phyloP scores from a whole-genome alignment of 495 filamentous ascomycete species.

The Aspergillus haitiensis region DNA sequence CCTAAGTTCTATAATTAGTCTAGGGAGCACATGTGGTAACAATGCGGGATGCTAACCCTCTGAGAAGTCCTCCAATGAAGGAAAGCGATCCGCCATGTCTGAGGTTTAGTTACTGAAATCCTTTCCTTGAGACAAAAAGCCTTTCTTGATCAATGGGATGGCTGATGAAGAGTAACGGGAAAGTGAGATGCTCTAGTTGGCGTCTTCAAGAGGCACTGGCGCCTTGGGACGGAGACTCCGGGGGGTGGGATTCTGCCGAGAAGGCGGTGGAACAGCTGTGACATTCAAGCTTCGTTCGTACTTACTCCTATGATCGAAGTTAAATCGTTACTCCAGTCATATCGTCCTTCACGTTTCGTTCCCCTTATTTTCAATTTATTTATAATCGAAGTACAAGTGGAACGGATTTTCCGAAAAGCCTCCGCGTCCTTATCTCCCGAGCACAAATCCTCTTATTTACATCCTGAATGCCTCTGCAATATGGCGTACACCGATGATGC shows the following conservation, averaged over 20 bases:
- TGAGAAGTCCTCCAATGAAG: constrained; percentile 93
- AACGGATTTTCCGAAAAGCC: too few species aligned
- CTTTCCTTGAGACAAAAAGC: neutral
- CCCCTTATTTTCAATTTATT: too few species aligned
- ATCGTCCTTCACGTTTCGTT: too few species aligned
- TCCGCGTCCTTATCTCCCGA: too few species aligned
- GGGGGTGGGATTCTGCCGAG: constrained; percentile 33
- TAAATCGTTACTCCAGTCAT: neutral
- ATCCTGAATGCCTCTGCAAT: neutral
- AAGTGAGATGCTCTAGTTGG: constrained; percentile 30
- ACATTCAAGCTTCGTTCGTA: constrained; percentile 12
- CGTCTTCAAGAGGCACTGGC: constrained; percentile 30
- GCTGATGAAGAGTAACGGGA: constrained; percentile 6
- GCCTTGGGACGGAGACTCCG: constrained; percentile 22
- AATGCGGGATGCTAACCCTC: constrained; percentile 61
- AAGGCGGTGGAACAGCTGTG: constrained; percentile 37
- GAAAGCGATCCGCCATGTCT: constrained; percentile 93
- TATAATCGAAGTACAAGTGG: too few species aligned
- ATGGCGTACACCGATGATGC: constrained; percentile 97
- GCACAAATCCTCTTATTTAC: neutral
- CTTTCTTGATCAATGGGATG: neutral
- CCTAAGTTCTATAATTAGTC: constrained; percentile 46
- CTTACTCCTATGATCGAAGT: constrained; percentile 2
- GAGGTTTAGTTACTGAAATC: neutral
- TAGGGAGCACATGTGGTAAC: constrained; percentile 12